These are phyloP conservation scores for Cicer cuneatum DNA, from an alignment of 306 rosid genomes.

Conservation along the genomic window DNA sequence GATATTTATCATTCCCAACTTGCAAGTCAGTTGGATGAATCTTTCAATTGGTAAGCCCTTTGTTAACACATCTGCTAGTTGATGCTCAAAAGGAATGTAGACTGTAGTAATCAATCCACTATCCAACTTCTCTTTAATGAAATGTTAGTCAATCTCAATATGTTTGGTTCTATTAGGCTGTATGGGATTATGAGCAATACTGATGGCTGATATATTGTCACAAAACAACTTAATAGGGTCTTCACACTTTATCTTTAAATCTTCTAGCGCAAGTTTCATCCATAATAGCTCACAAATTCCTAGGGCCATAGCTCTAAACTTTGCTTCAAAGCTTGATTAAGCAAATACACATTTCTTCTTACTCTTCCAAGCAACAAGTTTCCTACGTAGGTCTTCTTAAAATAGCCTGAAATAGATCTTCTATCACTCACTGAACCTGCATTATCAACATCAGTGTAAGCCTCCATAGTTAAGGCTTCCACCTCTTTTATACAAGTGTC, in stretches of 20 bases:
- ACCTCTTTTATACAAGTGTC: background rate
- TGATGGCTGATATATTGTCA: too few species aligned
- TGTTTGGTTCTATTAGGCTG: too few species aligned
- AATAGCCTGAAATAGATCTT: background rate
- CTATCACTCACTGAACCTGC: background rate
- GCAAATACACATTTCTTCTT: too few species aligned
- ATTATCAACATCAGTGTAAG: background rate
- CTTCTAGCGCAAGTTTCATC: too few species aligned
- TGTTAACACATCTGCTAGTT: background rate
- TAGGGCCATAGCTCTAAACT: too few species aligned
- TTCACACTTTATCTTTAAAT: too few species aligned
- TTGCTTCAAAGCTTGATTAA: too few species aligned
- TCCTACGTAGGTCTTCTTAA: background rate
- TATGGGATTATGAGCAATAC: too few species aligned
- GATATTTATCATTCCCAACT: background rate
- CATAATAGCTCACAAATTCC: too few species aligned
- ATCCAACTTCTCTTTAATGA: background rate
- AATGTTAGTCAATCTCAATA: background rate
- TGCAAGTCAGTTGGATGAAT: background rate
- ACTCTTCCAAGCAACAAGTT: background rate
- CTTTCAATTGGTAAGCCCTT: background rate
- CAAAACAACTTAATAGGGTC: too few species aligned
- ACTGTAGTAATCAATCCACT: background rate
- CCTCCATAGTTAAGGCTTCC: background rate
- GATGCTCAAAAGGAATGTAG: background rate